Evolutionary conservation across 768 basidiomycete genomes (phyloP), one percentile per base, ranked within the genome.

Genomic region (button mushroom (Agaricus bisporus)): DNA sequence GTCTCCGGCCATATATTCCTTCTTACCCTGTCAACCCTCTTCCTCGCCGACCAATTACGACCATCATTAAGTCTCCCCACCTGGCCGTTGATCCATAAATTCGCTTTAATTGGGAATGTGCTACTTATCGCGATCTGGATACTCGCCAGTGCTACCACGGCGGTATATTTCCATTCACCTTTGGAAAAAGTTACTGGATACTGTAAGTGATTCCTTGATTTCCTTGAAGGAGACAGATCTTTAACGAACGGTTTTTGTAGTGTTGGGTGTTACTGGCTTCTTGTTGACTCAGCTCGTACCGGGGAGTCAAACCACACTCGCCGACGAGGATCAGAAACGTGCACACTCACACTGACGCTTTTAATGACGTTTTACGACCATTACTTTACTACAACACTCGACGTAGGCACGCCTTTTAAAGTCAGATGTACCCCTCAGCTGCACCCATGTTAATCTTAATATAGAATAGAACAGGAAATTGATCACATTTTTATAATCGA

Each of bases 1-100:
- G 82, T 98, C 12, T 95, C 92, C 0, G 95, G 95, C 6, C 95
- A 98, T 64, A 75, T 93, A 28, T 98, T 97, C 72, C 77, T 98
- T 56, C 77, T 98, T 58, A 87, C 87, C 2, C 79, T 95, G 73
- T 75, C 85, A 12, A 71, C 78, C 12, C 72, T 95, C 22, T 88
- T 97, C 66, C 77, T 98, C 39, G 76, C 81, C 8, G 83, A 91
- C 63, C 88, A 93, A 66, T 66, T 95, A 29, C 70, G 75, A 15
- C 74, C 78, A 1, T 82, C 82, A 12, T 70, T 86, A 36, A 50
- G 58, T 25, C 58, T 56, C 37, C 22, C 58, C 51, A 32, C 36
- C 7, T 82, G 80, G 75, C 61, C 76, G 5, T 46, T 59, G 8
- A 56, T 68, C 39, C 85, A 86, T 58, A 71, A 61, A 20, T 63